Percentiles rank a stretch among this genome's conserved stretches.
Conservation (phyloP, 805 yeast species). For the Saturnispora saitoi region DNA sequence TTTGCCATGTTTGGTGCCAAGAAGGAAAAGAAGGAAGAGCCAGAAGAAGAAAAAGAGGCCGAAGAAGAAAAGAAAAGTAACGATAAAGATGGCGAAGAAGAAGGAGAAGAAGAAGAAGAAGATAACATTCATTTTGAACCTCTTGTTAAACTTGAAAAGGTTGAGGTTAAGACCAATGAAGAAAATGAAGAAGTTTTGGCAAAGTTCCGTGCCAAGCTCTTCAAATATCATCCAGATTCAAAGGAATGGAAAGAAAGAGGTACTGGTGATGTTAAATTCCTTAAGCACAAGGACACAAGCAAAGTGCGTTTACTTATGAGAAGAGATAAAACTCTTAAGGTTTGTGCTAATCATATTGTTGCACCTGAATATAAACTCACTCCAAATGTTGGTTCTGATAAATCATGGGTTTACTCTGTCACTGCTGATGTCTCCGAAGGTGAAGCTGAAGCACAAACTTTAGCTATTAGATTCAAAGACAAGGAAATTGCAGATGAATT, state of each 20-base stretch:
- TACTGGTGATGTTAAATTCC: conserved; percentile 94
- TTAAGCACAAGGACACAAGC: conserved; percentile 73
- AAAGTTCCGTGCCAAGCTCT: conserved; percentile 92
- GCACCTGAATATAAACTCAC: conserved; percentile 73
- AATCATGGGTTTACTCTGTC: conserved; percentile 96
- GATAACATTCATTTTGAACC: conserved; percentile 92
- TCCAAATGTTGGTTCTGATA: conserved; percentile 93
- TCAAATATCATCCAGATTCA: conserved; percentile 70
- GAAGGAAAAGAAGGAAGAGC: conserved; percentile 53
- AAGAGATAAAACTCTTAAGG: conserved; percentile 96
- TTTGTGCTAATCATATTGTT: conserved; percentile 94
- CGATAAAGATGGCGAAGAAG: conserved; percentile 30
- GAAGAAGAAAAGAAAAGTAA: conserved; percentile 31
- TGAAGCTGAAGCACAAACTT: conserved; percentile 88
- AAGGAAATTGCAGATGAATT: conserved; percentile 92
- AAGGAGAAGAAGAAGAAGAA: conserved; percentile 29
- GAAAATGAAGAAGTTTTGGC: conserved; percentile 76
- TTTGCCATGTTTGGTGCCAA: conserved; percentile 95
- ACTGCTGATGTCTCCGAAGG: conserved; percentile 95
- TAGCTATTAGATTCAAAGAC: conserved; percentile 91
- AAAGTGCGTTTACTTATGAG: conserved; percentile 94
- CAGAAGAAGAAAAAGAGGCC: conserved; percentile 35
- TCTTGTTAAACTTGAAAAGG: conserved; percentile 86
- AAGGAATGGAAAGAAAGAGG: conserved; percentile 99
- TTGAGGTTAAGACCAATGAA: conserved; percentile 92